Evolutionary conservation across 2,329 filamentous ascomycete species (phyloP), one percentile per base, ranked within the genome.

Genomic region (Chaetomium strumarium): DNA sequence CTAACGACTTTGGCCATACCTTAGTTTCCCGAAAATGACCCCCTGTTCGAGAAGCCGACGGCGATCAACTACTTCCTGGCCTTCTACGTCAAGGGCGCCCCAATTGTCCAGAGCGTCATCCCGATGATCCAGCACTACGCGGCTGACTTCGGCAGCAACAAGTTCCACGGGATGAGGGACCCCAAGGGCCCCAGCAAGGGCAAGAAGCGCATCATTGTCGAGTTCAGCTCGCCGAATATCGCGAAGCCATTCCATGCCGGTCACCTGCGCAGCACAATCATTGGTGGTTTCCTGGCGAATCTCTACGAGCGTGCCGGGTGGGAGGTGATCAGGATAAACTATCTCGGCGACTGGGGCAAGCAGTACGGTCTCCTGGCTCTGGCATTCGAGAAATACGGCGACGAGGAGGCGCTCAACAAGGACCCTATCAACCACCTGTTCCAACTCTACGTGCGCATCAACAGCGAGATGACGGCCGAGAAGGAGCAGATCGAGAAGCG

Each of bases 191-290:
- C 81, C 8, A 76, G 73, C 47, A 74, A 77, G 54, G 82, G 79
- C 56, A 75, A 74, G 62, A 88, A 88, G 75, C 79, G 77, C 55
- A 78, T 83, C 38, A 80, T 93, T 47, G 79, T 93, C 62, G 88
- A 93, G 64, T 93, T 92, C 69, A 90, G 85, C 8, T 90, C 86
- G 8, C 88, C 89, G 46, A 93, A 93, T 67, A 90, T 93, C 55
- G 88, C 88, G 42, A 92, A 92, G 71, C 88, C 86, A 20, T 90
- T 90, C 73, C 86, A 90, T 65, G 86, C 86, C 37, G 85, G 86
- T 12, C 86, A 91, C 68, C 73, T 90, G 62, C 78, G 87, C 63
- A 86, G 83, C 61, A 91, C 86, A 36, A 90, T 90, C 64, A 90
- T 90, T 55, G 86, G 86, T 45, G 85, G 85, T 37, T 90, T 90